Conservation (phyloP, 2,329 filamentous ascomycete genomes). For the Torrubiellomyces zombiae region DNA sequence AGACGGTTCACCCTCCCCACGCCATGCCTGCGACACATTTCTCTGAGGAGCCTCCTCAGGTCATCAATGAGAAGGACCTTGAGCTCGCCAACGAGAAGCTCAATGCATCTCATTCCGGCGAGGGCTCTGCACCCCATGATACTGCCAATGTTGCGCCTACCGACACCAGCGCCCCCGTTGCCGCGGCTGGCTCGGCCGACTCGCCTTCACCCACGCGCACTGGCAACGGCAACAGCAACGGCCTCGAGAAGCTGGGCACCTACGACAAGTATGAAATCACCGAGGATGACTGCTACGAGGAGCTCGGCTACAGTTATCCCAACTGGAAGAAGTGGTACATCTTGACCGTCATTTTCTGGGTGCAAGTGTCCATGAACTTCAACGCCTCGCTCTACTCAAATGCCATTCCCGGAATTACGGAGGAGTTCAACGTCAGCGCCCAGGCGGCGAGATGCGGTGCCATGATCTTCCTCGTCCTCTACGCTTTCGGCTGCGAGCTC, state of each 20-base stretch:
- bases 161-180: neutral
- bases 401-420: slow-evolving; percentile 44
- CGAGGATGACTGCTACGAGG: slow-evolving; percentile 44
- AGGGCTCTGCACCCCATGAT: slow-evolving; percentile 1
- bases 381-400: slow-evolving; percentile 62
- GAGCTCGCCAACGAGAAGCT: slow-evolving; percentile 19
- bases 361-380: slow-evolving; percentile 66
- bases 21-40: slow-evolving; percentile 17
- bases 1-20: too few species aligned
- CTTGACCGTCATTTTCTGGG: slow-evolving; percentile 54
- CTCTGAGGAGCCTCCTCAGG: slow-evolving; percentile 19
- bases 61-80: slow-evolving; percentile 19
- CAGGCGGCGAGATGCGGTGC: slow-evolving; percentile 58
- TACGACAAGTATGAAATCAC: slow-evolving; percentile 28
- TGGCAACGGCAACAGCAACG: slow-evolving; percentile 16
- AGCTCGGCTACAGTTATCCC: slow-evolving; percentile 47
- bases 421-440: slow-evolving; percentile 49
- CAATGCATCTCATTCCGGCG: slow-evolving; percentile 11
- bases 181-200: slow-evolving; percentile 3
- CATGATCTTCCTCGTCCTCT: slow-evolving; percentile 61
- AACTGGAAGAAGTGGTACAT: slow-evolving; percentile 55
- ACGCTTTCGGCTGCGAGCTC: slow-evolving; percentile 74
- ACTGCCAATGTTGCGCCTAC: neutral
- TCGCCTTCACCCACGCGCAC: slow-evolving; percentile 3
- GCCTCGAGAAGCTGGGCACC: slow-evolving; percentile 19